These are phyloP conservation scores for Suillus spraguei DNA, from an alignment of 768 basidiomycete genomes.

Conservation along the genomic window DNA sequence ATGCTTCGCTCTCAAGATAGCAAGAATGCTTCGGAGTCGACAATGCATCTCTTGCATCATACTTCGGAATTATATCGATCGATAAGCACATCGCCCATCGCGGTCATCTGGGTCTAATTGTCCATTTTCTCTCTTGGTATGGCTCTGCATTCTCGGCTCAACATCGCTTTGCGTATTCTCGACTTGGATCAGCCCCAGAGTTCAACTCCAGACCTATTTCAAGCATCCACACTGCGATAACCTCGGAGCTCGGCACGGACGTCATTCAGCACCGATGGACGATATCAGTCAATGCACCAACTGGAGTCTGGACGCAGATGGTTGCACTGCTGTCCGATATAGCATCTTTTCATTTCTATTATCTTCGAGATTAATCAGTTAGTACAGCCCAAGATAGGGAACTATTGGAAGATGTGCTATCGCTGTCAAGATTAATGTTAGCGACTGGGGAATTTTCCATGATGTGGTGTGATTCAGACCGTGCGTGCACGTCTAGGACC, in stretches of 20 bases:
- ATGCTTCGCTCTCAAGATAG: neutral
- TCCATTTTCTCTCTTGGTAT: neutral
- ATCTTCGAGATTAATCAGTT: slow-evolving; percentile 26
- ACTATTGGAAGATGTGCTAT: neutral
- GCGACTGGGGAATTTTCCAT: neutral
- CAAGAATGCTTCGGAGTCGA: neutral
- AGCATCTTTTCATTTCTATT: neutral
- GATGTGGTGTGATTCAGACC: neutral
- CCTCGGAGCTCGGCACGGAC: neutral
- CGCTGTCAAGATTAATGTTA: neutral
- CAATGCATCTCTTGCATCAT: neutral
- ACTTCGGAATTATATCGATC: slow-evolving; percentile 13
- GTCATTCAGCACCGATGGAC: neutral
- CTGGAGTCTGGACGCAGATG: slow-evolving; percentile 1
- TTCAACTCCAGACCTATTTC: neutral
- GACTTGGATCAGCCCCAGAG: neutral
- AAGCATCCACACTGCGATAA: slow-evolving; percentile 4
- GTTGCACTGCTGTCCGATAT: slow-evolving; percentile 12
- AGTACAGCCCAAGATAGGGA: slow-evolving; percentile 4
- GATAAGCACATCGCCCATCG: slow-evolving; percentile 14
- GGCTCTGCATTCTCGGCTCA: neutral
- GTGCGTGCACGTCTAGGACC: neutral
- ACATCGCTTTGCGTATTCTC: neutral
- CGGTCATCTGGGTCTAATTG: neutral
- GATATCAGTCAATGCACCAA: neutral